Base-by-base conservation (phyloP, 108 stramenopile species). In the Cyclotella sp. region DNA sequence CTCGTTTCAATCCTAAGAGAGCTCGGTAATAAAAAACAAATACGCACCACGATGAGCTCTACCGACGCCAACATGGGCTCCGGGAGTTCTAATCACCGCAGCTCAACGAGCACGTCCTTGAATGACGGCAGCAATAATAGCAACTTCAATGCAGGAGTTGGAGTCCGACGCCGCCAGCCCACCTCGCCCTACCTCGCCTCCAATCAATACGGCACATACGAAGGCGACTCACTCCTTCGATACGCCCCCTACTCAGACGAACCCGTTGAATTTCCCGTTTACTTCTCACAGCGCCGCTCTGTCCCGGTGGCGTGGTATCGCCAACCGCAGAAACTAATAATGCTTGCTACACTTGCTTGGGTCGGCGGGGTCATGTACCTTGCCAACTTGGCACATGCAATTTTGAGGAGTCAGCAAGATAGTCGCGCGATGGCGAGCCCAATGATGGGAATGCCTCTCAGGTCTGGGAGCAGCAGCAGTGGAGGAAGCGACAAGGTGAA, bases 291-390 rank as follows among this genome's bases (percentile, higher is more conserved):
- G 12, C 76, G 76, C 45, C 76, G 68, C 24, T 12, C 10, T 15
- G 29, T 18, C 41, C 58, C 61, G 15, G 18, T 30, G n/a, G 61
- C 76, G 18, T 70, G 76, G 76, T 77, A 77, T 63, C 51, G 54
- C 10, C 68, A 77, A 30, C 68, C 76, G 16, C 68, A 69, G 21
- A 51, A 70, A 19, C 26, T 77, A 29, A 65, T 77, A 29, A 43
- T 77, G 66, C 9, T 49, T 11, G 76, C 51, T 11, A 63, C 49
- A 3, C 19, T 77, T 39, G 76, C 76, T 40, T 77, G 76, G 76
- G 58, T 69, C 46, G 76, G 68, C 21, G 68, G 76, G 12, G 76
- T 77, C 61, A 69, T 77, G 68, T 77, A 77, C 61, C 61, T 77
- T 9, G 67, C 76, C 26, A 68, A 67, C 39, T 49, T 77, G 61